phyloP scores from a whole-genome alignment of 768 basidiomycete genomes.

The Hypholoma fasciculare region DNA sequence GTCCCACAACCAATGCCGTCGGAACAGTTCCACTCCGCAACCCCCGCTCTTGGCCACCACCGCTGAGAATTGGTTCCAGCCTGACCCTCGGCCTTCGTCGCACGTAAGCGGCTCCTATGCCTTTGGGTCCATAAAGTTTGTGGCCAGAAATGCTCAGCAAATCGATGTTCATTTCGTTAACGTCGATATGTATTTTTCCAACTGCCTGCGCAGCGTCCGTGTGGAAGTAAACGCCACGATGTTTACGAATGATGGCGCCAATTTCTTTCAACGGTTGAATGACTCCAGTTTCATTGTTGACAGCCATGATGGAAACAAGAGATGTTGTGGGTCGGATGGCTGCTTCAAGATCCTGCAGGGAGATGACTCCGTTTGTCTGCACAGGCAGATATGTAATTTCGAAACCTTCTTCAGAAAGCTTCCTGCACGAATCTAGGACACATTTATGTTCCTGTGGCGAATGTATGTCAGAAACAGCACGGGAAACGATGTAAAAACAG shows the following conservation, averaged over 20 bases:
- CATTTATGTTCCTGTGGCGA: constrained; percentile 92
- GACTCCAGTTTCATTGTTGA: constrained; percentile 99
- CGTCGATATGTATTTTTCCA: constrained; percentile 89
- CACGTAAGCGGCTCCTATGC: constrained; percentile 93
- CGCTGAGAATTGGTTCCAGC: constrained; percentile 91
- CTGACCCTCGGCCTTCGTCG: constrained; percentile 89
- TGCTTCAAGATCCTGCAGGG: constrained; percentile 74
- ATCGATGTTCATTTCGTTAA: constrained; percentile 95
- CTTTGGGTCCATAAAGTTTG: constrained; percentile 98
- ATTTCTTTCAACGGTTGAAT: constrained; percentile 98
- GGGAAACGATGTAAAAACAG: neutral
- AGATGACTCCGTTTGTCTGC: constrained; percentile 78
- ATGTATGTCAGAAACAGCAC: neutral
- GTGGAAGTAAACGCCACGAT: constrained; percentile 92
- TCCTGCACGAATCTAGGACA: constrained; percentile 96
- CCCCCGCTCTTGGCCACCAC: constrained; percentile 97
- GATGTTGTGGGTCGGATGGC: constrained; percentile 93
- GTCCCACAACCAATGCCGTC: constrained; percentile 82
- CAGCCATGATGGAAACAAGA: constrained; percentile 96
- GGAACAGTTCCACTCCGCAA: constrained; percentile 94
- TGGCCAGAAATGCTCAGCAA: constrained; percentile 96
- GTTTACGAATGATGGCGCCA: constrained; percentile 79
- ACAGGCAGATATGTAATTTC: constrained; percentile 98
- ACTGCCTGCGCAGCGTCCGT: constrained; percentile 97
- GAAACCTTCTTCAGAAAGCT: constrained; percentile 94